Base-by-base conservation (phyloP, 129 eudicot species). In the Calendula officinalis region DNA sequence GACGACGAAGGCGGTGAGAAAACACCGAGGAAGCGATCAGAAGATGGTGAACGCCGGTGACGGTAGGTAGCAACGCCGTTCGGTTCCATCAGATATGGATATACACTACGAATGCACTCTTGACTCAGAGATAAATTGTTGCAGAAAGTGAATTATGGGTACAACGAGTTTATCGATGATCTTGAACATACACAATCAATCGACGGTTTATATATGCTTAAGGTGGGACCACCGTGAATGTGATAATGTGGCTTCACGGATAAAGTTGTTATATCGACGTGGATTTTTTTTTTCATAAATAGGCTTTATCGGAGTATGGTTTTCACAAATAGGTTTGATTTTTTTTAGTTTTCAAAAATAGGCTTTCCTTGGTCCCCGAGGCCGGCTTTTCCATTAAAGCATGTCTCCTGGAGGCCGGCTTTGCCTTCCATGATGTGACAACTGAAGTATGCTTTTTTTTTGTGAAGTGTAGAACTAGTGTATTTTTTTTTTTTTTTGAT, bases 1-100 rank as follows among this genome's bases (percentile, higher is more conserved):
- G 77, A 70, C 1, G 77, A 14, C 5, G 68, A 67, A 5, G 89
- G 84, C 8, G 86, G 96, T 6, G 96, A 80, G 84, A 88, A 84
- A 9, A 82, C 86, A 47, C 65, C 75, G 41, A 88, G 71, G 66
- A 84, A 82, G 1, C 96, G 80, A 39, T 88, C 96, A 76, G 96
- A 77, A 7, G 96, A 84, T 1, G 89, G 89, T 10, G 84, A 65
- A 4, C 84, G 79, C 5, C 89, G 84, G 68, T 88, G 89, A 66
- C 79, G 88, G 80, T 70, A 75, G 55, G 66, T 72, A 15, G 43
- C 77, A 37, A 68, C 79, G 54, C 85, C 77, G 70, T 74, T 77
- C 8, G 79, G 83, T 11, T 83, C 89, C 95, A 84, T 83, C 5
- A 2, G 75, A 6, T 22, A 22, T 22, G 30, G 30, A 22, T 22